These are phyloP conservation scores for Coemansia sp. DNA, from an alignment of 192 early-diverging fungal genomes.

Conservation along the genomic window DNA sequence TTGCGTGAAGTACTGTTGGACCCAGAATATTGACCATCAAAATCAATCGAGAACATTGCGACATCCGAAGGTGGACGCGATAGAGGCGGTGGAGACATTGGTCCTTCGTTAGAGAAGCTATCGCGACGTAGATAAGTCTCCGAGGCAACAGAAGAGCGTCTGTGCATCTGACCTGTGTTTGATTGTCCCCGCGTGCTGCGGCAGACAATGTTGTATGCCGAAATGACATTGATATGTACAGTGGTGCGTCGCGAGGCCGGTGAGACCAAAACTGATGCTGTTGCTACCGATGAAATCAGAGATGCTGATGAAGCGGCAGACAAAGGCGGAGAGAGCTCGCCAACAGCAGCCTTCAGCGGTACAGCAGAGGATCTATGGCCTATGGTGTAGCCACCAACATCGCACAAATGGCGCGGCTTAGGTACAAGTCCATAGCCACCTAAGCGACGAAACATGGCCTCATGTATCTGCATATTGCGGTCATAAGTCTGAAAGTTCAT, in stretches of 20 bases:
- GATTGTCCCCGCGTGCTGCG: conserved; percentile 3
- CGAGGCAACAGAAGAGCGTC: conserved; percentile 31
- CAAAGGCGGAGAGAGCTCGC: conserved; percentile 13
- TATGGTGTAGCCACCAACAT: neutral
- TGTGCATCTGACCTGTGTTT: conserved; percentile 1
- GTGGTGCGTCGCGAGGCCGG: conserved; percentile 25
- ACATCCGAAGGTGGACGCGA: conserved; percentile 43
- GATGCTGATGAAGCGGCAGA: conserved; percentile 13
- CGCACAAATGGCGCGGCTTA: conserved; percentile 61
- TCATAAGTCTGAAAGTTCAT: conserved; percentile 87
- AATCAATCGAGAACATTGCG: conserved; percentile 36
- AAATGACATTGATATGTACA: conserved; percentile 41
- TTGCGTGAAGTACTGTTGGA: neutral
- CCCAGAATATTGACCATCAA: neutral
- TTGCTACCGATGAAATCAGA: conserved; percentile 9
- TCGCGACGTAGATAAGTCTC: conserved; percentile 7
- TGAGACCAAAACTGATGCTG: neutral
- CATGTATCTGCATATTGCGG: conserved; percentile 76
- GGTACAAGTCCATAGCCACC: conserved; percentile 78
- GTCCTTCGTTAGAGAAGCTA: conserved; percentile 4
- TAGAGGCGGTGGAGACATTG: conserved; percentile 18
- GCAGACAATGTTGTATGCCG: conserved; percentile 32
- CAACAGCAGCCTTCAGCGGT: conserved; percentile 6
- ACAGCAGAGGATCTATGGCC: neutral
- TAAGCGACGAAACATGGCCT: conserved; percentile 78